phyloP scores from a whole-genome alignment of 805 yeast genomes.

The Ogataea siamensis region DNA sequence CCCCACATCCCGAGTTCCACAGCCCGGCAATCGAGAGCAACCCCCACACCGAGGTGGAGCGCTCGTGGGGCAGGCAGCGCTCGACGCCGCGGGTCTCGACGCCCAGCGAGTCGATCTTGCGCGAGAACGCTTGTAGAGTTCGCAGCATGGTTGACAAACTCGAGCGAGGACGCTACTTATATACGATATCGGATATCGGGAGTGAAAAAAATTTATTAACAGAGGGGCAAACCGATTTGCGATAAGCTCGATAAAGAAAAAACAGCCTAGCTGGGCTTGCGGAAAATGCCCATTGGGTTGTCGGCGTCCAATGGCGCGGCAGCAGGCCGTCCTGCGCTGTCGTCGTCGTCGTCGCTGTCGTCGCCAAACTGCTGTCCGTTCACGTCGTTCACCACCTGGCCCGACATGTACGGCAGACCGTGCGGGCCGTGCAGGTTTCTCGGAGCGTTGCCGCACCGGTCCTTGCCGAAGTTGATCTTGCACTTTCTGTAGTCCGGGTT shows the following conservation, averaged over 20 bases:
- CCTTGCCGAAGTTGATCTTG: constrained; percentile 90
- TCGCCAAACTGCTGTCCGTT: constrained; percentile 25
- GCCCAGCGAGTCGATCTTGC: constrained; percentile 49
- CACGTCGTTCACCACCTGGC: constrained; percentile 19
- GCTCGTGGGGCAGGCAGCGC: constrained; percentile 63
- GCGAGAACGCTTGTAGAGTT: constrained; percentile 24
- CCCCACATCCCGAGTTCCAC: constrained; percentile 86
- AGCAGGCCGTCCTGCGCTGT: background rate
- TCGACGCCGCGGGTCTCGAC: constrained; percentile 82
- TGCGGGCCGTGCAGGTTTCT: constrained; percentile 50
- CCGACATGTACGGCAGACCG: constrained; percentile 10
- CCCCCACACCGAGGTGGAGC: constrained; percentile 20
- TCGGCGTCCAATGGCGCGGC: constrained; percentile 1
- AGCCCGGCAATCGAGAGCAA: constrained; percentile 57
- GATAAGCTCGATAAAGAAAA: background rate
- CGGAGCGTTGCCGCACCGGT: constrained; percentile 93
- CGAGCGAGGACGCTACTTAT: constrained; percentile 1
- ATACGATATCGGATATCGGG: background rate
- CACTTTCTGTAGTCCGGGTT: constrained; percentile 64
- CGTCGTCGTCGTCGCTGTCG: constrained; percentile 21
- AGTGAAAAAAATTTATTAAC: constrained; percentile 5
- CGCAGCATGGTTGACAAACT: constrained; percentile 9
- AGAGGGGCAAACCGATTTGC: constrained; percentile 6
- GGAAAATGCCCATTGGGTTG: constrained; percentile 27
- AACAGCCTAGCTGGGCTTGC: constrained; percentile 1